Evolutionary conservation across 305 asterid species (phyloP).

Genomic region (Rubia tinctorum): DNA sequence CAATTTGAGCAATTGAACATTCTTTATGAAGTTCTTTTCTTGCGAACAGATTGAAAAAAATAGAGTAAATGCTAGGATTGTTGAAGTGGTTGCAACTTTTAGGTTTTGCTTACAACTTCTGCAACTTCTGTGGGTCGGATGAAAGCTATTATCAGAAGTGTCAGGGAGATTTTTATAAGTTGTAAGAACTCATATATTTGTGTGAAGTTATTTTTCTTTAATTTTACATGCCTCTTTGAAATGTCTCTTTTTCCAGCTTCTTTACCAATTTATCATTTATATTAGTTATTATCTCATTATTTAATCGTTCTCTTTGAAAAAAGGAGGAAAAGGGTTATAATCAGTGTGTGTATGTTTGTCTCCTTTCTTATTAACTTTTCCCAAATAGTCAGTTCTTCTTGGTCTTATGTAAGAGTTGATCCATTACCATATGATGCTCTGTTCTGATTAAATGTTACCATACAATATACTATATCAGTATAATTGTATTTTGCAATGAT

Average conservation of each 20-base stretch:
- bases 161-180: conserved; percentile 92
- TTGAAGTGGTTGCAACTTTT: background rate
- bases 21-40: background rate
- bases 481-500: too few relatives aligned
- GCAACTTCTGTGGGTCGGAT: conserved; percentile 80
- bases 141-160: conserved; percentile 74
- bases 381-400: background rate
- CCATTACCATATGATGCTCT: conserved; percentile 22
- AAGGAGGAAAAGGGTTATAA: background rate
- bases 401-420: background rate
- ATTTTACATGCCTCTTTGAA: background rate
- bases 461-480: too few relatives aligned
- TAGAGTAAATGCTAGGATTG: background rate
- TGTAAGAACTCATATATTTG: conserved; percentile 43
- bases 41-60: too few relatives aligned
- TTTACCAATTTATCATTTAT: background rate
- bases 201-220: background rate
- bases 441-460: too few relatives aligned
- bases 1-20: background rate
- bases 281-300: background rate
- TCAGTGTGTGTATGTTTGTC: background rate
- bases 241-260: background rate
- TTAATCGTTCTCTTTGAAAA: background rate
- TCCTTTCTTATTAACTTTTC: background rate
- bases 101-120: conserved; percentile 95